phyloP scores from a whole-genome alignment of 805 yeast species.

The Lachancea fermentati region DNA sequence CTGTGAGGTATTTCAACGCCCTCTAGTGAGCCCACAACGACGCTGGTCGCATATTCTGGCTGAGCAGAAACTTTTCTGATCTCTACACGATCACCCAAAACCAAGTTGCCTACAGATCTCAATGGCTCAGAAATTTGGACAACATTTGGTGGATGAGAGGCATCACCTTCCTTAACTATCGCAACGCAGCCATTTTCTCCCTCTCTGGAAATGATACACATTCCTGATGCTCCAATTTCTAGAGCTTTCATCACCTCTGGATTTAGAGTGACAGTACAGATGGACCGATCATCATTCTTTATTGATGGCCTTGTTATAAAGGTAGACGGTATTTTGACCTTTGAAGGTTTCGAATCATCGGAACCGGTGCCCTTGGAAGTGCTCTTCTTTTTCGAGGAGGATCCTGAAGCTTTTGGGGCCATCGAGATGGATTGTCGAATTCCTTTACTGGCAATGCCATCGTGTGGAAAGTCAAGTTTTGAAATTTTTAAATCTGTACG shows the following conservation, averaged over 20 bases:
- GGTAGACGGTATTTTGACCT: conserved; percentile 35
- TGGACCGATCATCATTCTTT: conserved; percentile 26
- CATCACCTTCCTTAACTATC: conserved; percentile 35
- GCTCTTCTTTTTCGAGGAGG: conserved; percentile 28
- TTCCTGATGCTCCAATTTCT: conserved; percentile 41
- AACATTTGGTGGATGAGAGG: conserved; percentile 33
- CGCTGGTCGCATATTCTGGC: conserved; percentile 41
- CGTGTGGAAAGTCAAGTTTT: too few relatives aligned
- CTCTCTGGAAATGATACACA: conserved; percentile 41
- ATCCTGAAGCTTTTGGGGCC: conserved; percentile 27
- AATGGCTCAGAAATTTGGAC: conserved; percentile 45
- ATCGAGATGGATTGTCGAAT: conserved; percentile 7
- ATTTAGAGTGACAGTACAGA: conserved; percentile 38
- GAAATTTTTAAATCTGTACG: neutral
- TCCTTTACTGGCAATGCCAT: too few relatives aligned
- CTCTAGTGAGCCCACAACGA: conserved; percentile 31
- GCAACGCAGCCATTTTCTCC: conserved; percentile 46
- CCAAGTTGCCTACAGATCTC: conserved; percentile 37
- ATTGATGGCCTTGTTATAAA: conserved; percentile 36
- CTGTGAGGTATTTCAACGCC: conserved; percentile 19
- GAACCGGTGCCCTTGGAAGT: conserved; percentile 14
- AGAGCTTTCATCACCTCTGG: conserved; percentile 42
- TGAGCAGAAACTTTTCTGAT: conserved; percentile 43
- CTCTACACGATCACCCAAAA: conserved; percentile 47
- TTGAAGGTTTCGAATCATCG: conserved; percentile 18